Evolutionary conservation across 129 eudicot genomes (phyloP).

Genomic region (Flaveria trinervia): DNA sequence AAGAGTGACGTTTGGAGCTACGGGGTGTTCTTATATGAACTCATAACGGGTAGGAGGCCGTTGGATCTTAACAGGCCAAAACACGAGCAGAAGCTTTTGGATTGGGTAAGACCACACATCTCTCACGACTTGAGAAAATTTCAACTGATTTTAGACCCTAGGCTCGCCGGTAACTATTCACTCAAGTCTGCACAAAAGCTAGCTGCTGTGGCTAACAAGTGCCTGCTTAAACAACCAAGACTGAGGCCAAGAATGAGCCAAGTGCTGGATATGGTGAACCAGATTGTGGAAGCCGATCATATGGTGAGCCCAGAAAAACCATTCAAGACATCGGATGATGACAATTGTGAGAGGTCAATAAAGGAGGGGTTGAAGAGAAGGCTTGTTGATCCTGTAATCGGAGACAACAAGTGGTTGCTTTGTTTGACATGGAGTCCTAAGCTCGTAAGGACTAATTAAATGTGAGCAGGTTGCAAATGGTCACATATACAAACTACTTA

Average conservation of each 20-base stretch:
- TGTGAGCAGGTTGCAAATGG: background rate
- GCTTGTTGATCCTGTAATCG: conserved; percentile 49
- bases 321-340: conserved; percentile 10
- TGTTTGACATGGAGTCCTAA: conserved; percentile 46
- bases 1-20: conserved; percentile 89
- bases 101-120: conserved; percentile 71
- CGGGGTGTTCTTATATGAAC: conserved; percentile 82
- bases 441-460: conserved; percentile 42
- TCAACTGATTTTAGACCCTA: conserved; percentile 67
- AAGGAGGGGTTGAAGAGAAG: conserved; percentile 45
- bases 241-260: conserved; percentile 73
- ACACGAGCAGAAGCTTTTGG: conserved; percentile 63
- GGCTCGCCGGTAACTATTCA: conserved; percentile 54
- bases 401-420: conserved; percentile 48
- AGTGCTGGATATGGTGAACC: conserved; percentile 59
- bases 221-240: conserved; percentile 59
- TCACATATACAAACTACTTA: background rate
- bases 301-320: conserved; percentile 31
- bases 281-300: conserved; percentile 39
- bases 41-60: conserved; percentile 78
- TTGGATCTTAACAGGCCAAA: conserved; percentile 63
- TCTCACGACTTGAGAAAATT: conserved; percentile 52
- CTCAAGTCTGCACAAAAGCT: conserved; percentile 68
- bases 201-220: conserved; percentile 75
- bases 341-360: conserved; percentile 26